These are phyloP conservation scores for Anthracocystis walkeri DNA, from an alignment of 1,284 basidiomycete genomes.

Conservation along the genomic window DNA sequence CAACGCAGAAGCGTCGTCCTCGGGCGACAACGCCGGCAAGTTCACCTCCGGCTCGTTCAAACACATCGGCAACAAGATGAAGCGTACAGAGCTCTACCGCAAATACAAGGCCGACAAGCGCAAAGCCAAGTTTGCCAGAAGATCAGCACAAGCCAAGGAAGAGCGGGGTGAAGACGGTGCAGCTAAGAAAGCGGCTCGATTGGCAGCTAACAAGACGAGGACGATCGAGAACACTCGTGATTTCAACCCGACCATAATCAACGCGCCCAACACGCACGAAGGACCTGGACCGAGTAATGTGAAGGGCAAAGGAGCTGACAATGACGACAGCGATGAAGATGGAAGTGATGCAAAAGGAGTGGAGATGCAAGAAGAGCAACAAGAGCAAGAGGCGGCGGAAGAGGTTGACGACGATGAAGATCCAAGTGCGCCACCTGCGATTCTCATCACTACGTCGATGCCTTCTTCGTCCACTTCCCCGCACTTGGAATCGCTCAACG, in stretches of 20 bases:
- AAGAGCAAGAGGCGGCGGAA: conserved; percentile 64
- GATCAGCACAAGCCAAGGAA: conserved; percentile 75
- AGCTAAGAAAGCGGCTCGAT: conserved; percentile 77
- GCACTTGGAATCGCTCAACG: conserved; percentile 71
- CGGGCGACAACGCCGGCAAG: conserved; percentile 18
- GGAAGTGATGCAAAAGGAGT: conserved; percentile 50
- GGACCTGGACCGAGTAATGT: conserved; percentile 71
- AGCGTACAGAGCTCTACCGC: conserved; percentile 66
- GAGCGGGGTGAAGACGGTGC: conserved; percentile 77
- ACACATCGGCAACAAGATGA: conserved; percentile 70
- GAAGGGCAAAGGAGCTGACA: conserved; percentile 4
- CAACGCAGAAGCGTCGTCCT: conserved; percentile 20
- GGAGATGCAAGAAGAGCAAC: conserved; percentile 33
- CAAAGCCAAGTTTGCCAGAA: conserved; percentile 82
- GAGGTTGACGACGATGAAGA: conserved; percentile 56
- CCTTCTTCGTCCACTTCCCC: conserved; percentile 64
- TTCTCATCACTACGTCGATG: conserved; percentile 66
- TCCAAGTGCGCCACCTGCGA: conserved; percentile 58
- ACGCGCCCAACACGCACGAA: conserved; percentile 65
- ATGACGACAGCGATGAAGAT: conserved; percentile 7
- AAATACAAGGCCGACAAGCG: conserved; percentile 83
- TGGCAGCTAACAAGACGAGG: conserved; percentile 84
- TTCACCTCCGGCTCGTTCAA: conserved; percentile 54
- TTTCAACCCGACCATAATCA: conserved; percentile 82
- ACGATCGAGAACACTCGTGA: conserved; percentile 94